Evolutionary conservation across 345 rosid genomes (phyloP).

Genomic region (Lenwebbia sp.): DNA sequence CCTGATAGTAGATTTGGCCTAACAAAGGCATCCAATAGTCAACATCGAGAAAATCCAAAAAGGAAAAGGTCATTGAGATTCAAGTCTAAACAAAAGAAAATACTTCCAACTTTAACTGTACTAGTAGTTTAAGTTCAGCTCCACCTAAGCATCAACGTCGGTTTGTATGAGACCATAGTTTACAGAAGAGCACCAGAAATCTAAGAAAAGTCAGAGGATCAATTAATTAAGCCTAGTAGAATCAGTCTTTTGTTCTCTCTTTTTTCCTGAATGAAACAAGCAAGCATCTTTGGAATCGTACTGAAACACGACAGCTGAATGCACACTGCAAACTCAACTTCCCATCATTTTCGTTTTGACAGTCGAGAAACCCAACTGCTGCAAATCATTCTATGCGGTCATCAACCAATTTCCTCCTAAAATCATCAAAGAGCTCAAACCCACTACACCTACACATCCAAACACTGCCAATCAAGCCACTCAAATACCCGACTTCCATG

Average conservation of each 20-base stretch:
- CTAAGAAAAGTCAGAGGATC: not conserved
- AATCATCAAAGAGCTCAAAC: not conserved
- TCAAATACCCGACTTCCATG: not conserved
- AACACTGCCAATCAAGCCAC: not conserved
- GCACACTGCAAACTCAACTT: not conserved
- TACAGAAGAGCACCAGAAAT: not conserved
- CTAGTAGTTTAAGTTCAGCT: not conserved
- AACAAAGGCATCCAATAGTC: not conserved
- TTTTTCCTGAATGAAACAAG: not conserved
- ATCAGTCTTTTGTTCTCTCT: not conserved
- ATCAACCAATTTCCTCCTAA: not conserved
- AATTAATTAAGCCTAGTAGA: not conserved
- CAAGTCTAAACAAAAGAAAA: not conserved
- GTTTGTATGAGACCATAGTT: not conserved
- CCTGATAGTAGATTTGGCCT: slow-evolving; percentile 9
- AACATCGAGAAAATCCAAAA: not conserved
- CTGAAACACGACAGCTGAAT: not conserved
- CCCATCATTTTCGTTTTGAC: not conserved
- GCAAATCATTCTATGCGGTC: not conserved
- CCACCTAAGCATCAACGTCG: not conserved
- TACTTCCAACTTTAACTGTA: not conserved
- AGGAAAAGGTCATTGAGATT: not conserved
- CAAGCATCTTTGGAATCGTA: not conserved
- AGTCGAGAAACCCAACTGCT: not conserved
- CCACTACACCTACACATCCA: not conserved